Percentiles rank a stretch among this genome's conserved stretches.
phyloP scores from a whole-genome alignment of 805 yeast genomes.

The Nakazawaea anatomiae region DNA sequence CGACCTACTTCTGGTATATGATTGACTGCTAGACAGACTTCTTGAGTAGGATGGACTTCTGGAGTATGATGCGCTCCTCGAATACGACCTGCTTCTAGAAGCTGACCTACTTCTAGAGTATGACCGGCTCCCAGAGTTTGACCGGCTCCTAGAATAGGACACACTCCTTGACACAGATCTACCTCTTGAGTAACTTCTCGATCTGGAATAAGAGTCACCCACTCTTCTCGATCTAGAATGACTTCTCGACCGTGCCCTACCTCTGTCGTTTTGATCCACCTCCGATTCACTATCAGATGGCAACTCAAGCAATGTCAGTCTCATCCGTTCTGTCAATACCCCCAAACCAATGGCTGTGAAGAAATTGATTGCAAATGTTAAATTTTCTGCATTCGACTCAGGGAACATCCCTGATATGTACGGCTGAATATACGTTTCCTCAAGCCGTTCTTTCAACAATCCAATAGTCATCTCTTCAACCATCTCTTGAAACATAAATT shows the following conservation, averaged over 20 bases:
- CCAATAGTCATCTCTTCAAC: slow-evolving; percentile 67
- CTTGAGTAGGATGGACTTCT: slow-evolving; percentile 13
- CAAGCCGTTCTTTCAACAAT: slow-evolving; percentile 41
- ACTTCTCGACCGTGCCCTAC: slow-evolving; percentile 12
- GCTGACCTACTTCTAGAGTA: slow-evolving; percentile 9
- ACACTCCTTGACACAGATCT: slow-evolving; percentile 8
- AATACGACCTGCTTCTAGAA: slow-evolving; percentile 15
- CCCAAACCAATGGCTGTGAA: slow-evolving; percentile 94
- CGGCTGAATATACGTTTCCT: slow-evolving; percentile 46
- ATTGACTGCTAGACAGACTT: slow-evolving; percentile 5
- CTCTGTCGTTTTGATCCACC: slow-evolving; percentile 10
- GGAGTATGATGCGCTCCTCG: slow-evolving; percentile 12
- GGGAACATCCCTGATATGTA: slow-evolving; percentile 64
- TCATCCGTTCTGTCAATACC: slow-evolving; percentile 73
- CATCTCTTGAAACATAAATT: slow-evolving; percentile 74
- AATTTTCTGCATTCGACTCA: slow-evolving; percentile 34
- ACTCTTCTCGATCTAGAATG: neutral
- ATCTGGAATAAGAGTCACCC: neutral
- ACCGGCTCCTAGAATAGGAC: slow-evolving; percentile 12
- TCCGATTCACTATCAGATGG: slow-evolving; percentile 18
- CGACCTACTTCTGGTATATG: neutral
- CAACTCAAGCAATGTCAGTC: slow-evolving; percentile 31
- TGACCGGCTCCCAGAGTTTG: slow-evolving; percentile 16
- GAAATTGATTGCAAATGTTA: slow-evolving; percentile 78
- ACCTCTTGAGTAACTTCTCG: slow-evolving; percentile 2